A percentile compares a stretch with the other conserved stretches of the same genome.
Evolutionary conservation across 2,329 filamentous ascomycete species (phyloP).

Genomic region (Talaromyces sp.): DNA sequence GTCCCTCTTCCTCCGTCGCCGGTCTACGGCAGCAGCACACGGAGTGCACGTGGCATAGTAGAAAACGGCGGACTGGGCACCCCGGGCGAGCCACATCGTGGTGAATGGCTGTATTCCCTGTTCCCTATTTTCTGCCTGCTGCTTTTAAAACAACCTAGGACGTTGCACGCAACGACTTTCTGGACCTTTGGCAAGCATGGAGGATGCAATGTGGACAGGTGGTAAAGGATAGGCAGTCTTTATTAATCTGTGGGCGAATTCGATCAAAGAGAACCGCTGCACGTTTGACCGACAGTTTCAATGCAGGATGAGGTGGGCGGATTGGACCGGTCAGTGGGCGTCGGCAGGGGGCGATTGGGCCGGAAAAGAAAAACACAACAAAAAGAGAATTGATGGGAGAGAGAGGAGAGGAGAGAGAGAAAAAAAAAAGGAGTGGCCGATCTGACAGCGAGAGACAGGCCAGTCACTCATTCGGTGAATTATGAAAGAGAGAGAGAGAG

Average conservation of each 20-base stretch:
- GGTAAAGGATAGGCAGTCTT: neutral
- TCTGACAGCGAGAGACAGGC: neutral
- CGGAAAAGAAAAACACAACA: neutral
- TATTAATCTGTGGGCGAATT: neutral
- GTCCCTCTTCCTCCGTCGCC: constrained; percentile 63
- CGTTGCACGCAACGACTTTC: constrained; percentile 12
- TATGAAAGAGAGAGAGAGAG: no score
- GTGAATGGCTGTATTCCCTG: neutral
- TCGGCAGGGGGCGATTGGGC: neutral
- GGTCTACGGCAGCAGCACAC: constrained; percentile 65
- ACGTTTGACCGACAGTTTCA: neutral
- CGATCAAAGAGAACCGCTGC: neutral
- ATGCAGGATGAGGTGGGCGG: neutral
- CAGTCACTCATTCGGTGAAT: no score
- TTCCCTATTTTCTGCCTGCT: neutral
- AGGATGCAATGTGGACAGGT: neutral
- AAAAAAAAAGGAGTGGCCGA: neutral
- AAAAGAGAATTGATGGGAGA: neutral
- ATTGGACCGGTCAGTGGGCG: neutral
- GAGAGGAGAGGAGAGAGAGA: neutral
- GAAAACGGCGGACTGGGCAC: constrained; percentile 45
- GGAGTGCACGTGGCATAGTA: constrained; percentile 46
- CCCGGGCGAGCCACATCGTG: constrained; percentile 43
- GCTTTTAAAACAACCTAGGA: constrained; percentile 3
- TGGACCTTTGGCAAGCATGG: constrained; percentile 8